Percentiles rank a stretch among this genome's conserved stretches.
phyloP scores from a whole-genome alignment of 1,284 basidiomycete genomes.

The Cystobasidiaceae sp. region DNA sequence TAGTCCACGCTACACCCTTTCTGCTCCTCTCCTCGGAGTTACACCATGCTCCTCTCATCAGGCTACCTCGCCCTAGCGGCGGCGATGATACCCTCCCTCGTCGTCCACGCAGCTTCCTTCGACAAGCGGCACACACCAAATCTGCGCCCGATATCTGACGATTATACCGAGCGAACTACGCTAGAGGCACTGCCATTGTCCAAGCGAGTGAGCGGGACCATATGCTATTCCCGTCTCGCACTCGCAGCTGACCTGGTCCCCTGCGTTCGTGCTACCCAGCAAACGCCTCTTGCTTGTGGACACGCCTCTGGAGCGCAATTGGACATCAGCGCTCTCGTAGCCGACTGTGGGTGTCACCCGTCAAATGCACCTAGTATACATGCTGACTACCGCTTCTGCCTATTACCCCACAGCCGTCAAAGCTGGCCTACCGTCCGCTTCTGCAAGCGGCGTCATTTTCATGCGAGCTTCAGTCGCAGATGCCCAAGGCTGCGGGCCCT shows the following conservation, averaged over 20 bases:
- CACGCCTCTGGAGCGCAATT: not conserved
- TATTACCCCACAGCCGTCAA: not conserved
- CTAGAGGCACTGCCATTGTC: not conserved
- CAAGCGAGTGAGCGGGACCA: not conserved
- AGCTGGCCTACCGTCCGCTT: slow-evolving; percentile 14
- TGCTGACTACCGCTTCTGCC: not conserved
- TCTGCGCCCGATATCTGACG: not conserved
- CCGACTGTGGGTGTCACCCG: not conserved
- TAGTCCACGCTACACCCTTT: no score
- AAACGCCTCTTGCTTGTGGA: not conserved
- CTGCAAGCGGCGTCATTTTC: slow-evolving; percentile 20
- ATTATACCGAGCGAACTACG: not conserved
- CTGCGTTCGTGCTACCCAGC: not conserved
- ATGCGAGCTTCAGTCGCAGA: slow-evolving; percentile 1
- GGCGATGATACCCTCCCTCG: not conserved
- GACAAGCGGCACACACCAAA: not conserved
- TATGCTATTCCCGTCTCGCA: not conserved
- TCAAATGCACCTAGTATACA: not conserved
- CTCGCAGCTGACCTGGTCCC: not conserved
- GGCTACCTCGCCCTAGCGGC: no score
- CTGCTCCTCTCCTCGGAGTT: no score
- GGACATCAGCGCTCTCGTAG: not conserved
- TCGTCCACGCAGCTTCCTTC: not conserved
- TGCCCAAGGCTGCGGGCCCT: slow-evolving; percentile 9
- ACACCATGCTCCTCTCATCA: no score